These are phyloP conservation scores for Cercospora janseana DNA, from an alignment of 2,329 filamentous ascomycete genomes.

Conservation along the genomic window DNA sequence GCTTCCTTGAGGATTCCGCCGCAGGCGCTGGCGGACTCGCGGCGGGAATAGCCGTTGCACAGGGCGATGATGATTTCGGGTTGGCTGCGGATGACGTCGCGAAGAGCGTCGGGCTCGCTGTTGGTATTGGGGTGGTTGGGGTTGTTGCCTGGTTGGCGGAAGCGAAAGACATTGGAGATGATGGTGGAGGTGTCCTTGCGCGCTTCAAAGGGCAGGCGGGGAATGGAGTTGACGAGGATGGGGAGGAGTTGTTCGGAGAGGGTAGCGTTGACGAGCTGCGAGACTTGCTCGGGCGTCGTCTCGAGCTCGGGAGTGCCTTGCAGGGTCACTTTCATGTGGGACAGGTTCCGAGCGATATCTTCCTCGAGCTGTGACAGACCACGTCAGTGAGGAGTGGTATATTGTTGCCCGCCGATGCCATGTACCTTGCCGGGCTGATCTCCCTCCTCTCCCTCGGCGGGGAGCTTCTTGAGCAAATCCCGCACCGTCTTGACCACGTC, in stretches of 20 bases:
- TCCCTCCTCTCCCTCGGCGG: conserved; percentile 52
- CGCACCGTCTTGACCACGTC: conserved; percentile 64
- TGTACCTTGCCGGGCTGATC: conserved; percentile 45
- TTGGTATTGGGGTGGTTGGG: conserved; percentile 56
- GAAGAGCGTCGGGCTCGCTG: conserved; percentile 74
- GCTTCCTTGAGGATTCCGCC: conserved; percentile 87
- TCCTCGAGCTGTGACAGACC: conserved; percentile 65
- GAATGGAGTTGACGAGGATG: conserved; percentile 76
- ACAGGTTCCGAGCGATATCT: conserved; percentile 79
- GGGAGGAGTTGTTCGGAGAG: conserved; percentile 88
- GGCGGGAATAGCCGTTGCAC: conserved; percentile 84
- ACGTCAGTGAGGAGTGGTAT: conserved; percentile 7
- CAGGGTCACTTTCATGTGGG: conserved; percentile 87
- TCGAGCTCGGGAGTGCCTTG: conserved; percentile 93
- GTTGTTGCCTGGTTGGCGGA: conserved; percentile 66
- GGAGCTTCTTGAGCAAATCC: conserved; percentile 60
- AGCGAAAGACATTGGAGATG: conserved; percentile 91
- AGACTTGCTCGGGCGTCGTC: conserved; percentile 80
- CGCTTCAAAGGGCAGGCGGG: conserved; percentile 88
- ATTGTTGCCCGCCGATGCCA: conserved; percentile 1
- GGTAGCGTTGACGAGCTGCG: conserved; percentile 77
- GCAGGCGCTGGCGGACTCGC: conserved; percentile 87
- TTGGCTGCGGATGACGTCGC: conserved; percentile 81
- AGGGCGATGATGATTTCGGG: conserved; percentile 85
- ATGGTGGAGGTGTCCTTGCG: conserved; percentile 94